Conservation (phyloP, 208 protist species). For the Lotmaria passim region DNA sequence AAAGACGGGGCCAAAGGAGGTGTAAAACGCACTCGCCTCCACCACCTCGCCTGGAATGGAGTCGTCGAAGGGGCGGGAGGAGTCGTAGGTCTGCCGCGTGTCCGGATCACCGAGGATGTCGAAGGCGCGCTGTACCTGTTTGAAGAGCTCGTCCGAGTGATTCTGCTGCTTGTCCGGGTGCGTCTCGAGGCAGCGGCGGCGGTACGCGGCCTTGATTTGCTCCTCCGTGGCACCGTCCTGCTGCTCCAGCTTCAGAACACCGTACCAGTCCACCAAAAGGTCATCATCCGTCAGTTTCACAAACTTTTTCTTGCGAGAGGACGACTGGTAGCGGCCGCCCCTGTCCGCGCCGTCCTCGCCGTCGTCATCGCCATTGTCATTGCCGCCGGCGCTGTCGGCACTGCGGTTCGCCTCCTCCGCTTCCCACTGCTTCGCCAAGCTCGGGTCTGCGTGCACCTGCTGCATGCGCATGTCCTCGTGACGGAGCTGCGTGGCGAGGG, state of each 20-base stretch:
- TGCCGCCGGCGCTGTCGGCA: conserved; percentile 27
- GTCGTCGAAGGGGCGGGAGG: conserved; percentile 94
- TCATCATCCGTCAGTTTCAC: conserved; percentile 85
- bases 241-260: conserved; percentile 72
- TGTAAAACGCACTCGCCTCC: conserved; percentile 88
- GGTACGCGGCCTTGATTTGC: conserved; percentile 89
- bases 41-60: conserved; percentile 76
- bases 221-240: conserved; percentile 71
- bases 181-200: conserved; percentile 91
- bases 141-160: conserved; percentile 92
- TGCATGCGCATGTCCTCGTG: conserved; percentile 47
- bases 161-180: conserved; percentile 96
- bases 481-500: conserved; percentile 43
- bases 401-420: conserved; percentile 32
- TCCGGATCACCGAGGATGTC: conserved; percentile 93
- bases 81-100: conserved; percentile 93
- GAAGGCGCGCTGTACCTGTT: conserved; percentile 93
- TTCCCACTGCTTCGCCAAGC: conserved; percentile 39
- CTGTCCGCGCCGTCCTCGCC: conserved; percentile 37
- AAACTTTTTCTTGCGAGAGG: conserved; percentile 69
- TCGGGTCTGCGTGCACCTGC: conserved; percentile 56
- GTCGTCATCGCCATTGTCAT: conserved; percentile 33
- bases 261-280: conserved; percentile 85
- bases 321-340: conserved; percentile 45
- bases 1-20: conserved; percentile 91